phyloP scores from a whole-genome alignment of 1,139 yeast genomes.

The Candida dubliniensis region DNA sequence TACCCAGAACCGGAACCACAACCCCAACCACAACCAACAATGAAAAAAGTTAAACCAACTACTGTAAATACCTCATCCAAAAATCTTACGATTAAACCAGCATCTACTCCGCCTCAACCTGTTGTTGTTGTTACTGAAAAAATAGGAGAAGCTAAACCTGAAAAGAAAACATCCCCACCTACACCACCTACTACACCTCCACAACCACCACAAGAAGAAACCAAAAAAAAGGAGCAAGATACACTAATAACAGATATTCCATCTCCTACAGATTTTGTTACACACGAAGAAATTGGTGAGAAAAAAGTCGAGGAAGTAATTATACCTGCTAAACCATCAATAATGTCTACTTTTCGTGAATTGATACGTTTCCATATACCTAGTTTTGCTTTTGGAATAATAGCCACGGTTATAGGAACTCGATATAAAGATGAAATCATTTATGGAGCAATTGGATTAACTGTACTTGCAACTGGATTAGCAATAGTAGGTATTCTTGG shows the following conservation, averaged over 20 bases:
- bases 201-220: neutral
- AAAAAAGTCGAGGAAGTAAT: neutral
- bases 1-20: neutral
- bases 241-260: neutral
- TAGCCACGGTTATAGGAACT: slow-evolving; percentile 8
- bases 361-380: slow-evolving; percentile 25
- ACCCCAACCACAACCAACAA: slow-evolving; percentile 4
- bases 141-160: neutral
- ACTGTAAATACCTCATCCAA: slow-evolving; percentile 9
- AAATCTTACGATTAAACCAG: slow-evolving; percentile 4
- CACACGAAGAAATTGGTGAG: slow-evolving; percentile 1
- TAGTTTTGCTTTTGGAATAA: slow-evolving; percentile 35
- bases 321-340: slow-evolving; percentile 1
- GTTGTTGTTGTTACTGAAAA: neutral
- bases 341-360: slow-evolving; percentile 5
- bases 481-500: slow-evolving; percentile 15
- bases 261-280: slow-evolving; percentile 3
- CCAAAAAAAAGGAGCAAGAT: neutral
- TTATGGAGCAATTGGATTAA: slow-evolving; percentile 4
- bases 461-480: slow-evolving; percentile 20
- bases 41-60: slow-evolving; percentile 11
- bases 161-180: neutral
- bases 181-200: neutral
- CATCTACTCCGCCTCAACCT: slow-evolving; percentile 1
- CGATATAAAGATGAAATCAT: slow-evolving; percentile 7